Evolutionary conservation across 192 early-diverging fungal genomes (phyloP), one percentile per base, ranked within the genome.

Genomic region (Paraglomus occultum): DNA sequence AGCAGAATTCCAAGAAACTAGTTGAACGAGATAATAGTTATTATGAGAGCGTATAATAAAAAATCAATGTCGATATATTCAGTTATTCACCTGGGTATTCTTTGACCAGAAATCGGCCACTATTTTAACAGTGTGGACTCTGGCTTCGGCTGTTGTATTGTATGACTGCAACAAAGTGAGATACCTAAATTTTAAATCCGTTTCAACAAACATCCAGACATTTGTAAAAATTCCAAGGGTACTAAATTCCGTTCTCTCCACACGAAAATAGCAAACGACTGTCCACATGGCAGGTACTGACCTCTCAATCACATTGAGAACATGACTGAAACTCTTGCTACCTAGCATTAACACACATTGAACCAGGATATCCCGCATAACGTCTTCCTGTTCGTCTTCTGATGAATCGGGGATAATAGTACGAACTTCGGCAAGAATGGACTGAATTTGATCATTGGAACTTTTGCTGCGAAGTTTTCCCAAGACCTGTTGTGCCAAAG

Each of bases 301-400:
- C 85, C 93, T 81, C 64, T 98, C 96, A 51, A 98, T 87, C 11
- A 94, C 90, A 68, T 91, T 95, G 60, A 98, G 76, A 46, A 94
- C 86, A 75, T 99, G 97, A 51, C 87, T 90, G 77, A 99, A 98
- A 70, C 88, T 93, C 75, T 97, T 97, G 77, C 88, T 88, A 39
- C 97, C 97, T 40, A 94, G 77, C 48, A 93, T 80, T 60, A 98
- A 78, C 17, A 98, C 82, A 69, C 89, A 90, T 72, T 96, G 89
- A 3, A 95, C 79, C 57, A 99, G 88, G 22, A 92, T 73, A 39
- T 87, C 87, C 45, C 84, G 84, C 20, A 84, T 86, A 72, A 79
- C 78, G 60, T 83, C 77, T 23, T 89, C 84, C 53, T 87, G 75
- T 52, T 83, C 70, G 2, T 43, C 51, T 18, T 65, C 51, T 53